Percentiles rank a stretch among this genome's conserved stretches.
Conservation (phyloP, 2,329 filamentous ascomycete species). For the Claviceps spartinae region DNA sequence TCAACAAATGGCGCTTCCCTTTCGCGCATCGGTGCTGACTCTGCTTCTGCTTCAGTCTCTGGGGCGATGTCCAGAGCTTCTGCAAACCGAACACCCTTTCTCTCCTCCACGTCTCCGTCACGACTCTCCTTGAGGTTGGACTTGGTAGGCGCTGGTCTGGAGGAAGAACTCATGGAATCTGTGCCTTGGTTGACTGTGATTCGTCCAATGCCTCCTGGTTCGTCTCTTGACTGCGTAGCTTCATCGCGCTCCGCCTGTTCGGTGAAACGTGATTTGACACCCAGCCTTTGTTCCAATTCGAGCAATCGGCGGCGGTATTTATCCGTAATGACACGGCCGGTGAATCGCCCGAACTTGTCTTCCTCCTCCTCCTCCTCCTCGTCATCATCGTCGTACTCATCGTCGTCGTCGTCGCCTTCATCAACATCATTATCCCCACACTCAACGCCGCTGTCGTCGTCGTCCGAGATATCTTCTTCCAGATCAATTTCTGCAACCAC, state of each 20-base stretch:
- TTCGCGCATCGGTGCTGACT: conserved; percentile 9
- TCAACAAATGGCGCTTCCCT: conserved; percentile 24
- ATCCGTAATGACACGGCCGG: conserved; percentile 50
- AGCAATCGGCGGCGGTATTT: conserved; percentile 74
- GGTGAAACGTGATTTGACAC: conserved; percentile 39
- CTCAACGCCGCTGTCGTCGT: conserved; percentile 44
- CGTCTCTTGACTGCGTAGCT: conserved; percentile 18
- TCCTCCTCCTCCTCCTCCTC: conserved; percentile 55
- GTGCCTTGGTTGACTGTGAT: conserved; percentile 31
- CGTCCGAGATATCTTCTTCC: conserved; percentile 47
- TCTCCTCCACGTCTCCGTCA: conserved; percentile 15
- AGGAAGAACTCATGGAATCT: conserved; percentile 9
- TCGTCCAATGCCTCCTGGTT: conserved; percentile 42
- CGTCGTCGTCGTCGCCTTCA: conserved; percentile 39
- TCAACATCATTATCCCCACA: conserved; percentile 37
- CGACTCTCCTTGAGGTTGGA: conserved; percentile 21
- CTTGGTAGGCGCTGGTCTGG: conserved; percentile 14
- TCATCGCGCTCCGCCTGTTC: conserved; percentile 37
- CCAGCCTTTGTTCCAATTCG: conserved; percentile 65
- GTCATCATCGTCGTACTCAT: conserved; percentile 35
- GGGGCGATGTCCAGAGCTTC: conserved; percentile 56
- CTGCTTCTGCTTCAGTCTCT: conserved; percentile 13
- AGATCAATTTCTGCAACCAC: conserved; percentile 87
- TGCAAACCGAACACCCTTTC: conserved; percentile 75
- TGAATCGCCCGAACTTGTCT: conserved; percentile 65